These are phyloP conservation scores for Arabis alpina DNA, from an alignment of 345 rosid species.

Conservation along the genomic window DNA sequence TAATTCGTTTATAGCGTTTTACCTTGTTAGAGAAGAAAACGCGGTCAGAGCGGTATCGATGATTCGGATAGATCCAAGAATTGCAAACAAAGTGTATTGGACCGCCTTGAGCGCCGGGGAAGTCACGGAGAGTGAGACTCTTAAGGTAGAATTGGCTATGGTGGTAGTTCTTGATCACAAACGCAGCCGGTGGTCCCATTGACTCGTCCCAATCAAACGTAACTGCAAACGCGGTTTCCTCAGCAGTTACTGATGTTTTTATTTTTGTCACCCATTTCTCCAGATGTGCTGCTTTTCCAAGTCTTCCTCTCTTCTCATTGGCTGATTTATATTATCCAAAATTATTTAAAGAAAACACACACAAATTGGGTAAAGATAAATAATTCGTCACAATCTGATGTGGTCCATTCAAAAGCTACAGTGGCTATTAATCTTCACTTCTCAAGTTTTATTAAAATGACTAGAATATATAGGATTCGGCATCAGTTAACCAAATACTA, in stretches of 20 bases:
- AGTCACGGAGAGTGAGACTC: slow-evolving; percentile 56
- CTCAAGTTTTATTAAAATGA: background rate
- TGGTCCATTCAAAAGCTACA: background rate
- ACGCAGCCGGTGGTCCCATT: slow-evolving; percentile 74
- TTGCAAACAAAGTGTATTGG: slow-evolving; percentile 74
- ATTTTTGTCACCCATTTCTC: slow-evolving; percentile 65
- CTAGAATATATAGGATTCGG: background rate
- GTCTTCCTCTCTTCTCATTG: slow-evolving; percentile 52
- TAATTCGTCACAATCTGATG: background rate
- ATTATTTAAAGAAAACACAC: background rate
- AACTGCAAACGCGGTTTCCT: slow-evolving; percentile 52
- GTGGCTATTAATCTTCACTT: background rate
- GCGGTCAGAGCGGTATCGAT: slow-evolving; percentile 65
- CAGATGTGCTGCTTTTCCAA: slow-evolving; percentile 65
- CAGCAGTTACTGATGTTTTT: slow-evolving; percentile 54
- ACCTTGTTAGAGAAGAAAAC: slow-evolving; percentile 95
- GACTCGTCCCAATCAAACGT: slow-evolving; percentile 74
- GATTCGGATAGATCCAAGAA: slow-evolving; percentile 91
- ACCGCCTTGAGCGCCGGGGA: slow-evolving; percentile 47
- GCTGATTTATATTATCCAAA: slow-evolving; percentile 34
- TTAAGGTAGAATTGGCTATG: slow-evolving; percentile 71
- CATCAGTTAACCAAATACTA: too few relatives aligned
- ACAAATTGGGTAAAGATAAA: background rate
- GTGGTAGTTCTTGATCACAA: slow-evolving; percentile 67
- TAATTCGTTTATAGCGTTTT: slow-evolving; percentile 7